These are phyloP conservation scores for Yamadazyma epiphylla DNA, from an alignment of 1,139 yeast genomes.

Conservation along the genomic window DNA sequence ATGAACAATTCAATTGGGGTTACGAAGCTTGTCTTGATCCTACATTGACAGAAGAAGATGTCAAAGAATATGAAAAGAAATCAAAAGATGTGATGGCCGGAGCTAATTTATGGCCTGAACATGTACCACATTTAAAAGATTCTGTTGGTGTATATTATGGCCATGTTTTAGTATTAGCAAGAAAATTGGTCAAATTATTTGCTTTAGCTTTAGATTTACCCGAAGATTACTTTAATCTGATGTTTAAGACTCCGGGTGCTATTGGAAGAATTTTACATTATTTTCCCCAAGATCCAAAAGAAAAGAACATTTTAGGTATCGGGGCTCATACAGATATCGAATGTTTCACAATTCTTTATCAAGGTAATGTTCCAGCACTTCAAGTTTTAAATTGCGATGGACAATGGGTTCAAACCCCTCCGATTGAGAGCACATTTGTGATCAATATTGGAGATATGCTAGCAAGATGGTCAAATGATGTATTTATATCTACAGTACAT, in stretches of 20 bases:
- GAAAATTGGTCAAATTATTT: constrained; percentile 10
- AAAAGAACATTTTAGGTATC: constrained; percentile 11
- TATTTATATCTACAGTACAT: constrained; percentile 13
- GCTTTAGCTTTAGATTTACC: constrained; percentile 13
- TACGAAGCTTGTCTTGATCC: constrained; percentile 14
- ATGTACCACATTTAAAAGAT: constrained; percentile 7
- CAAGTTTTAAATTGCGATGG: constrained; percentile 12
- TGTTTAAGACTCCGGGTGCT: constrained; percentile 13
- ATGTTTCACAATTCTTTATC: constrained; percentile 13
- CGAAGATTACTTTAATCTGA: constrained; percentile 9
- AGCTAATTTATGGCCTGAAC: constrained; percentile 12
- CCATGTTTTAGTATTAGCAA: constrained; percentile 10
- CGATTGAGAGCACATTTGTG: constrained; percentile 11
- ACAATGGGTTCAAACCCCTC: constrained; percentile 13
- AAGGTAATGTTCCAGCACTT: constrained; percentile 12
- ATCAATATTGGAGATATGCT: constrained; percentile 15
- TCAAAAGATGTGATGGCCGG: constrained; percentile 12
- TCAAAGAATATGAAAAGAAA: constrained; percentile 6
- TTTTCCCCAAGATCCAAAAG: constrained; percentile 10
- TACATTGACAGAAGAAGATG: constrained; percentile 8
- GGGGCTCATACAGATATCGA: constrained; percentile 15
- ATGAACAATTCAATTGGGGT: constrained; percentile 15
- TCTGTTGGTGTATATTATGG: constrained; percentile 10
- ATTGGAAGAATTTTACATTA: constrained; percentile 14
- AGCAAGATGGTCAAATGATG: constrained; percentile 15